phyloP scores from a whole-genome alignment of 164 flowering plant genomes.

The grape (Vitis vinifera) region DNA sequence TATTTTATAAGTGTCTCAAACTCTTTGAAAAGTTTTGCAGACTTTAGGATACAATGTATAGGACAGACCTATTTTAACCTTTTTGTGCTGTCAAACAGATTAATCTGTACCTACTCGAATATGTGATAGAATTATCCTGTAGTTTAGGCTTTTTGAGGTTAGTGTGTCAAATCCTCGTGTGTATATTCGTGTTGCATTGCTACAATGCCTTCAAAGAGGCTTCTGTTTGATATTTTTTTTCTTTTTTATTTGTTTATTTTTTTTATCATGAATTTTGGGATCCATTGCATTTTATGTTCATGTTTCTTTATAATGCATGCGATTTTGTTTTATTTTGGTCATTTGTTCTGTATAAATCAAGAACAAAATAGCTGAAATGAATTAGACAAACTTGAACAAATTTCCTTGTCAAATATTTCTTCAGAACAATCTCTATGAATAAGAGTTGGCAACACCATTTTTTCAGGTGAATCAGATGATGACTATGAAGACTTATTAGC shows the following conservation, averaged over 20 bases:
- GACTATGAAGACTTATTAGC: constrained; percentile 61
- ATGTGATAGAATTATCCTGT: too few species aligned
- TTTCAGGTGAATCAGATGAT: constrained; percentile 63
- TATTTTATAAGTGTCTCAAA: too few species aligned
- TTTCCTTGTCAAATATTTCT: not conserved
- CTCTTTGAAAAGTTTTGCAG: too few species aligned
- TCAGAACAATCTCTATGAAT: not conserved
- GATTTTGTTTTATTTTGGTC: too few species aligned
- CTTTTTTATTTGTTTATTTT: not conserved
- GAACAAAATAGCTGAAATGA: not conserved
- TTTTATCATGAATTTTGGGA: not conserved
- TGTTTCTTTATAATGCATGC: not conserved
- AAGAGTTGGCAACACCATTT: not conserved
- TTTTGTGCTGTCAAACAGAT: too few species aligned
- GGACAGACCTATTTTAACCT: too few species aligned
- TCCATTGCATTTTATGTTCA: not conserved
- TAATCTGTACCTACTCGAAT: too few species aligned
- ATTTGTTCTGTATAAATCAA: not conserved
- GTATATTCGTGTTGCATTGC: not conserved
- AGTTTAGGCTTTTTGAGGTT: too few species aligned
- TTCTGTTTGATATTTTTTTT: too few species aligned
- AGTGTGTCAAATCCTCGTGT: too few species aligned
- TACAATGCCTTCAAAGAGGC: not conserved
- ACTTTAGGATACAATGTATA: too few species aligned
- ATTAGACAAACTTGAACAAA: not conserved